phyloP scores from a whole-genome alignment of 129 eudicot genomes.

The Lonicera japonica region DNA sequence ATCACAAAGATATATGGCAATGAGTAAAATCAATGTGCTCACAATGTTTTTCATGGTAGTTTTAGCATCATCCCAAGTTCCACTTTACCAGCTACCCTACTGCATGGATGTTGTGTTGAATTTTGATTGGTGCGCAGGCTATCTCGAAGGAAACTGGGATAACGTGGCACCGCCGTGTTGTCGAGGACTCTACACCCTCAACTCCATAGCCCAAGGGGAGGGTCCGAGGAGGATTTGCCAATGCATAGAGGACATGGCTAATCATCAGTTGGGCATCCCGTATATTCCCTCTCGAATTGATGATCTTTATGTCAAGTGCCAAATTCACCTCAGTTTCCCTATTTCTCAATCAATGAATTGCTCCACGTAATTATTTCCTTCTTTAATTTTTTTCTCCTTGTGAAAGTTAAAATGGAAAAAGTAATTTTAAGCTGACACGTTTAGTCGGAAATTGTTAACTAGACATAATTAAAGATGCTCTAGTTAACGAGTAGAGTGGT shows the following conservation, averaged over 20 bases:
- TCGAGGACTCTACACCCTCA: background rate
- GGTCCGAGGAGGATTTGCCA: background rate
- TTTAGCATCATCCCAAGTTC: background rate
- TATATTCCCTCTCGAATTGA: background rate
- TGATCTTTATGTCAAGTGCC: conserved; percentile 1
- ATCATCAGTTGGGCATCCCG: background rate
- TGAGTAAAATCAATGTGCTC: background rate
- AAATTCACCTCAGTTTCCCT: conserved; percentile 13
- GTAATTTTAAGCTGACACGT: background rate
- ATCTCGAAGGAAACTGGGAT: background rate
- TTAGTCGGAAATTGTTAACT: background rate
- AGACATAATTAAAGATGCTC: background rate
- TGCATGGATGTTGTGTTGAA: background rate
- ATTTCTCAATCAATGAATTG: conserved; percentile 21
- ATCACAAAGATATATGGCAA: too few species aligned
- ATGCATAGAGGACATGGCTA: conserved; percentile 8
- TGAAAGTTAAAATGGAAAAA: too few species aligned
- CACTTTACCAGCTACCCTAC: background rate
- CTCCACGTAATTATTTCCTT: background rate
- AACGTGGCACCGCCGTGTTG: background rate
- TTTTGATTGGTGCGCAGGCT: background rate
- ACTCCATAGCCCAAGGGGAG: background rate
- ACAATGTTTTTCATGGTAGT: background rate
- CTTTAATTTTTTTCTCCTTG: background rate
- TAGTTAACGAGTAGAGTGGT: background rate